Evolutionary conservation across 345 rosid species (phyloP), one percentile per base, ranked within the genome.

Genomic region (Brassica carinata): DNA sequence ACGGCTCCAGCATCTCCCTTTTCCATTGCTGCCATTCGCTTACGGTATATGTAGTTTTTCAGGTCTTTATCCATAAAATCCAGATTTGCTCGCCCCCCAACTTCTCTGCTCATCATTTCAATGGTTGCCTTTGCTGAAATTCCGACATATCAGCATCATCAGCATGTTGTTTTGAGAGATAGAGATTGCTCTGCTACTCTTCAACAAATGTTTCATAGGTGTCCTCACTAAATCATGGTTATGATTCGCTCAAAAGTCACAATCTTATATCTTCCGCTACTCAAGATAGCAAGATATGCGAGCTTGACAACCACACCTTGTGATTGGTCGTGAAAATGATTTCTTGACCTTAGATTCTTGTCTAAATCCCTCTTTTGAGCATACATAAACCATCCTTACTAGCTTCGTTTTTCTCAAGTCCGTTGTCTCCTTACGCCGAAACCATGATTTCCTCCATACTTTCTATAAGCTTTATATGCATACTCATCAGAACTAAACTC

Each of bases 121-220:
- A 69, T 7, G 4, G 36, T 69, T 69, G 72, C 36, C 13, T 43
- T 69, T 69, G 72, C 36, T 13, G 59, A 69, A 69, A 69, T 69
- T 26, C 36, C 23, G 72, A 45, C 72, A 69, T 69, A 15, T 69
- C 36, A 0, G 36, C 72, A 43, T 68, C 58, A 23, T 68, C 34
- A 43, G 2, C 58, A 43, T 68, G 34, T 23, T 23, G 19, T 68
- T 26, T 69, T 68, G 36, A 43, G 72, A 6, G 57, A 69, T 0
- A 26, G 7, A 26, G 2, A 69, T 2, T 14, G 13, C 1, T 0
- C 7, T 19, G 4, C 43, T 68, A 0, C 33, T 31, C 6, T 43
- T 68, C 18, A 68, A 1, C 34, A 23, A 40, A 68, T 68, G 72
- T 18, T 68, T 68, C 72, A 68, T 19, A 18, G 10, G 23, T 19